Evolutionary conservation across 345 rosid genomes (phyloP), one percentile per base, ranked within the genome.

Genomic region (Orychophragmus violaceus): DNA sequence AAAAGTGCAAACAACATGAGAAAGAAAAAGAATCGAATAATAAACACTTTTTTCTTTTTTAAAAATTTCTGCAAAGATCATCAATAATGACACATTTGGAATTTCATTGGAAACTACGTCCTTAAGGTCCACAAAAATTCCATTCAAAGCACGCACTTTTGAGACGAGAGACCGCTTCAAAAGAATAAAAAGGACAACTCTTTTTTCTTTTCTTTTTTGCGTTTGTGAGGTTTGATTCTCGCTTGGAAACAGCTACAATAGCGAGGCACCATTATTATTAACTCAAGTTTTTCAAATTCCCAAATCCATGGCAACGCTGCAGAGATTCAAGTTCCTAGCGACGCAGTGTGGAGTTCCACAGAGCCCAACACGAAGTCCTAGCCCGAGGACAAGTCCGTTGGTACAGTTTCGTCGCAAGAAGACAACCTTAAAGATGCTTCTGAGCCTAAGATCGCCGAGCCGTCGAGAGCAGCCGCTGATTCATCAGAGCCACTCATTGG

Each of bases 261-360:
- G 53, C 44, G 8, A 64, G 16, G 45, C 68, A 36, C 53, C 37
- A 27, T 37, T 59, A 29, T 66, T 28, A 24, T 14, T 28, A 41
- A 25, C 4, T 66, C 77, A 72, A 52, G 36, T 36, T 51, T 48
- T 77, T 58, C 68, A 55, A 28, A 30, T 52, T 22, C 17, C 56
- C 39, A 64, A 69, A 61, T 2, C 11, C 5, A 89, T 93, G 98
- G 90, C 97, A 14, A 57, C 97, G 13, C 30, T 93, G 76, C 91
- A 88, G 74, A 86, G 82, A 60, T 88, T 88, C 83, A 88, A 85
- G 90, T 79, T 90, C 19, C 77, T 90, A 3, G 86, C 97, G 14
- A 85, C 94, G 6, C 96, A 88, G 76, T 93, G 98, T 3, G 96
- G 96, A 28, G 90, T 89, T 12, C 69, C 81, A 1, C 83, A 76